A percentile compares a stretch with the other conserved stretches of the same genome.
Evolutionary conservation across 192 early-diverging fungal genomes (phyloP).

Genomic region (Coemansia sp.): DNA sequence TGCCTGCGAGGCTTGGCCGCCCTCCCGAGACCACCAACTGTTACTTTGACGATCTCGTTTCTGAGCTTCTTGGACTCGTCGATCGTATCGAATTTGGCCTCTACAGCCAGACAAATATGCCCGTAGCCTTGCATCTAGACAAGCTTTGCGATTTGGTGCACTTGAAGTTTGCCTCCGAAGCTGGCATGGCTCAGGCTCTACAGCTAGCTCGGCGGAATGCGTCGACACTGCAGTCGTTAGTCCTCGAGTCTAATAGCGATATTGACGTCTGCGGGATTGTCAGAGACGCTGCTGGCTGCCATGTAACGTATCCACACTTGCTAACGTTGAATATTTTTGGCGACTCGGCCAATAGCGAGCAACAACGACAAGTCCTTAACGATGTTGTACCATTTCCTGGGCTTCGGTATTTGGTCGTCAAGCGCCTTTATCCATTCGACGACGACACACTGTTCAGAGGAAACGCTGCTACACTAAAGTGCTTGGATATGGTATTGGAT

Average conservation of each 20-base stretch:
- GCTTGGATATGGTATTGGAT: neutral
- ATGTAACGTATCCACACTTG: neutral
- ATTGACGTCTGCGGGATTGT: neutral
- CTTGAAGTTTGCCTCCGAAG: neutral
- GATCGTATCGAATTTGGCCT: neutral
- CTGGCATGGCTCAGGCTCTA: neutral
- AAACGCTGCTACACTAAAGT: neutral
- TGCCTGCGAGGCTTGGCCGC: neutral
- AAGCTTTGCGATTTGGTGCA: neutral
- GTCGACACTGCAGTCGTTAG: neutral
- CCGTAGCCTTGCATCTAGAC: neutral
- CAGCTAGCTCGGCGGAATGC: neutral
- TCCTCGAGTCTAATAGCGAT: neutral
- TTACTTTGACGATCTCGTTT: neutral
- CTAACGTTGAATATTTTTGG: neutral
- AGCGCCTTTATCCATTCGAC: neutral
- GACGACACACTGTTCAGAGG: conserved; percentile 1
- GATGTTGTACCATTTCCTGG: neutral
- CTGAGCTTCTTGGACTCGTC: neutral
- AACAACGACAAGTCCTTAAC: neutral
- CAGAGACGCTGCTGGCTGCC: neutral
- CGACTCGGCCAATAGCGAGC: neutral
- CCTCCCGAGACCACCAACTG: neutral
- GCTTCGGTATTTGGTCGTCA: neutral
- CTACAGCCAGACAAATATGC: neutral